Percentiles rank a stretch among this genome's conserved stretches.
Conservation (phyloP, 2,329 filamentous ascomycete species). For the Chaetomium strumarium region DNA sequence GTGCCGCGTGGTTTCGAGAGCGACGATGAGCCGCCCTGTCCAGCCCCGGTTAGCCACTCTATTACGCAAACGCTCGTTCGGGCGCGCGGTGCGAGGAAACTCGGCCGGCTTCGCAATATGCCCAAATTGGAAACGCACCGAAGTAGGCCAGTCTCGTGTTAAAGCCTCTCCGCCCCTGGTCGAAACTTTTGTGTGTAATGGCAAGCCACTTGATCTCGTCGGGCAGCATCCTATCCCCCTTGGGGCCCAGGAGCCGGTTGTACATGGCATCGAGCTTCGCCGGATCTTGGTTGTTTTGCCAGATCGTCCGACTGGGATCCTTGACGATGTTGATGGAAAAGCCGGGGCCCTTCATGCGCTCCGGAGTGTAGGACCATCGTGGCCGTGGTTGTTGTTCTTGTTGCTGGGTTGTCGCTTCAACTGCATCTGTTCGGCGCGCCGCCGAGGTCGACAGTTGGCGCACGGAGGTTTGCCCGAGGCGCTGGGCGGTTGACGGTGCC, state of each 20-base stretch:
- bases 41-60: constrained; percentile 2
- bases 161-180: constrained; percentile 88
- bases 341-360: constrained; percentile 59
- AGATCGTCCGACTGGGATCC: constrained; percentile 48
- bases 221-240: constrained; percentile 66
- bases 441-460: constrained; percentile 15
- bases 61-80: neutral
- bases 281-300: constrained; percentile 70
- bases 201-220: constrained; percentile 97
- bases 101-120: neutral
- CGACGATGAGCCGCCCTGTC: constrained; percentile 22
- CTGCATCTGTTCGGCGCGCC: constrained; percentile 6
- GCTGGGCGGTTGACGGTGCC: constrained; percentile 10
- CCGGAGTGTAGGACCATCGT: constrained; percentile 66
- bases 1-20: constrained; percentile 25
- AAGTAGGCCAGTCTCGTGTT: constrained; percentile 90
- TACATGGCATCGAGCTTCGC: constrained; percentile 72
- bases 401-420: constrained; percentile 1
- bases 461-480: constrained; percentile 4
- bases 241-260: constrained; percentile 64
- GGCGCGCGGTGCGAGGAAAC: neutral
- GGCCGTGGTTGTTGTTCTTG: constrained; percentile 34
- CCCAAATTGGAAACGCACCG: constrained; percentile 46
- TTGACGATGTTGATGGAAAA: constrained; percentile 56
- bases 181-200: constrained; percentile 96